Conservation (phyloP, 1,284 basidiomycete species). For the Pseudozyma hubeiensis region DNA sequence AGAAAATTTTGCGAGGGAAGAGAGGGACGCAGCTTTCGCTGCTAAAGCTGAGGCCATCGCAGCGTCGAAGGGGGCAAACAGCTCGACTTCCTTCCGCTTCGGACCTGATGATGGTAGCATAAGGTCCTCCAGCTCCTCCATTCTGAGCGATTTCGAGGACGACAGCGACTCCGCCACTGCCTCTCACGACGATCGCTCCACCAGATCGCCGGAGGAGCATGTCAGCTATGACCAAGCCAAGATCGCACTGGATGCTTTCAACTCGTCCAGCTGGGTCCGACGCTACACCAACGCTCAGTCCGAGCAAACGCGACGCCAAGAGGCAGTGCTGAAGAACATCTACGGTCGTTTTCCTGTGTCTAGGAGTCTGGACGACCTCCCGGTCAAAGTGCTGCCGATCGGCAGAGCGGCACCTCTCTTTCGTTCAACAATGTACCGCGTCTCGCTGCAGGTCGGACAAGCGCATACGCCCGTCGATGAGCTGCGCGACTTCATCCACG, state of each 20-base stretch:
- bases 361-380: slow-evolving; percentile 64
- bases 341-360: slow-evolving; percentile 55
- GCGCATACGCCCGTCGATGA: slow-evolving; percentile 76
- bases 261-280: slow-evolving; percentile 81
- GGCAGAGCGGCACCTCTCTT: slow-evolving; percentile 78
- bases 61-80: slow-evolving; percentile 67
- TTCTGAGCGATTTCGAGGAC: slow-evolving; percentile 3
- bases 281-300: slow-evolving; percentile 58
- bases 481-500: slow-evolving; percentile 78
- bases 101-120: slow-evolving; percentile 10
- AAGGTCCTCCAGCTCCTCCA: slow-evolving; percentile 8
- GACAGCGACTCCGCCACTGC: slow-evolving; percentile 18
- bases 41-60: slow-evolving; percentile 75
- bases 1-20: slow-evolving; percentile 80
- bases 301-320: slow-evolving; percentile 72
- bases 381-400: slow-evolving; percentile 71
- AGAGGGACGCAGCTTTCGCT: slow-evolving; percentile 83
- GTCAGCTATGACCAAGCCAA: slow-evolving; percentile 75
- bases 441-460: slow-evolving; percentile 75
- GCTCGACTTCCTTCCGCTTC: slow-evolving; percentile 56
- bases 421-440: slow-evolving; percentile 76
- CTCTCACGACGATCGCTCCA: slow-evolving; percentile 15
- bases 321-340: slow-evolving; percentile 66
- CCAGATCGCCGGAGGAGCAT: slow-evolving; percentile 9
- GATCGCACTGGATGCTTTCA: slow-evolving; percentile 78